Evolutionary conservation across 805 yeast species (phyloP), one percentile per base, ranked within the genome.

Genomic region (Lachancea quebecensis): DNA sequence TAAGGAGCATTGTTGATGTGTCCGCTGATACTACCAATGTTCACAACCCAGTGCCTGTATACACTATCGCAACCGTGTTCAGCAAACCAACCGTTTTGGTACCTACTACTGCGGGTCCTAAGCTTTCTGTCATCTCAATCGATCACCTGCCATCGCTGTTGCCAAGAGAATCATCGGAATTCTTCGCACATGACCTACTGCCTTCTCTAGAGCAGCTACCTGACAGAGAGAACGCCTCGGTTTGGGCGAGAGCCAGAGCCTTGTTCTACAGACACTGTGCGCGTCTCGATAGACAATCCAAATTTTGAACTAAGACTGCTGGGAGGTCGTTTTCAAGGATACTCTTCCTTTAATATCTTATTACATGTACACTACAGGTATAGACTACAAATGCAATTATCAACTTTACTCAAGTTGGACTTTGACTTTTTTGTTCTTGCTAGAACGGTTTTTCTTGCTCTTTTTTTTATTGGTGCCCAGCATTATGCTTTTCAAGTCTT

Each of bases 1-100:
- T 93, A 62, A 79, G 91, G 67, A 87, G 95, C 14, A 88, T 93
- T 50, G 97, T 93, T 43, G 99, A 93, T 67, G 99, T 93, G 47
- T 86, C 96, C 42, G 99, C 99, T 46, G 99, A 93, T 70, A 93
- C 98, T 39, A 93, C 99, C 45, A 93, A 93, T 68, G 97, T 97
- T 50, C 91, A 89, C 74, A 93, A 93, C 72, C 99, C 99, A 47
- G 78, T 93, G 48, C 99, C 99, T 50, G 91, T 93, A 44, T 95
- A 93, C 68, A 72, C 79, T 18, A 74, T 87, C 54, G 95, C 96
- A 46, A 91, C 99, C 27, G 89, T 83, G 6, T 93, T 93, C 73
- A 77, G 78, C 53, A 78, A 87, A 57, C 99, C 99, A 53, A 90
- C 96, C 2, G 97, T 87, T 38, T 66, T 69, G 7, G 99, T 91